Evolutionary conservation across 179 eudicot species (phyloP), one percentile per base, ranked within the genome.

Genomic region (Sideroxylon spinosum): DNA sequence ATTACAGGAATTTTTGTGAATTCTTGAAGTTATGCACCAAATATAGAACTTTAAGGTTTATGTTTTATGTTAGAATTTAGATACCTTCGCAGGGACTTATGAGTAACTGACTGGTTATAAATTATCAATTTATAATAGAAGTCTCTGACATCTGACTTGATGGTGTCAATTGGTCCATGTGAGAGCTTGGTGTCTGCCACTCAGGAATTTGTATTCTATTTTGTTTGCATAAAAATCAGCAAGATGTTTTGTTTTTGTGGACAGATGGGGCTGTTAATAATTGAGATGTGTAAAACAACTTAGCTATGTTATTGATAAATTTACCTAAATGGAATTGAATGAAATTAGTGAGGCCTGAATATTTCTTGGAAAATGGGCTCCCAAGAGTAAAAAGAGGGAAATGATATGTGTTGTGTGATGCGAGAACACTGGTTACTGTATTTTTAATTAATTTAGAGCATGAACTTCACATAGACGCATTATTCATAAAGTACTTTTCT

Each of bases 401-500:
- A 22, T 67, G 20, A 17, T 67, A 19, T 29, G 71, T 32, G 71
- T 67, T 12, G 32, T 32, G 48, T 29, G 71, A 48, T 61, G 65
- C 20, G 26, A 61, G 20, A 61, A 22, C 23, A 61, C 65, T 25
- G 20, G 25, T 61, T 61, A 6, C 20, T 0, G 65, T n/a, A 3
- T 16, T 32, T 67, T 37, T 37, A 29, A 17, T 6, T 67, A 7
- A 17, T 29, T 61, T 61, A 61, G 11, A 5, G n/a, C 20, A 17
- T 32, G 50, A 67, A 67, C 71, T 67, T 67, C 71, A 29, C 46
- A 4, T 23, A 29, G 6, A 6, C 13, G 44, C 2, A 26, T 7
- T 64, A 26, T 25, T 64, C 50, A 28, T 66, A 19, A 66, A 29
- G 68, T 65, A 32, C 12, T 67, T 67, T 67, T 49, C 71, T 44